Percentiles rank a stretch among this genome's conserved stretches.
Conservation (phyloP, 2,329 filamentous ascomycete species). For the Alternaria sp. region DNA sequence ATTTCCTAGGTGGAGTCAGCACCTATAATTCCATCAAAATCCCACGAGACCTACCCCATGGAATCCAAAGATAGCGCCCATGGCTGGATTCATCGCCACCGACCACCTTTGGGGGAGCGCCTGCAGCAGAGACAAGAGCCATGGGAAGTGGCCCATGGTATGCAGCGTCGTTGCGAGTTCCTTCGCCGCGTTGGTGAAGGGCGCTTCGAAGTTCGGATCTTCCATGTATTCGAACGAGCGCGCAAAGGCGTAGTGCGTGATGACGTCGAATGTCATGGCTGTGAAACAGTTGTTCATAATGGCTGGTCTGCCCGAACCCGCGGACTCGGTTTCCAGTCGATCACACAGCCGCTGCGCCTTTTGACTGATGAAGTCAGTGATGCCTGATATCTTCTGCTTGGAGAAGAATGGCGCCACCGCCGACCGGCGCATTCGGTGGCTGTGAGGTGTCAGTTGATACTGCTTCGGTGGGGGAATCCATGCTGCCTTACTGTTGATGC, state of each 20-base stretch:
- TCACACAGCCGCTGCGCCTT: background rate
- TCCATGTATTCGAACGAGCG: background rate
- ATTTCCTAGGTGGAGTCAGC: no score
- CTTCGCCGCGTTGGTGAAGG: no score
- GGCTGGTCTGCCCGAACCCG: background rate
- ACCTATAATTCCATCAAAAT: no score
- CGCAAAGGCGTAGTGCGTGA: conserved; percentile 4
- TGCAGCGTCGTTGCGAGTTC: background rate
- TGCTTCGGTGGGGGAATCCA: no score
- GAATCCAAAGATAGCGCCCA: background rate
- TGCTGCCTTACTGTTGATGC: conserved; percentile 17
- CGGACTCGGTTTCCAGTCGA: background rate
- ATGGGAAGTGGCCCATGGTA: background rate
- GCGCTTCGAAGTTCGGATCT: background rate
- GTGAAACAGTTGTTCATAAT: background rate
- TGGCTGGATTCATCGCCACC: background rate
- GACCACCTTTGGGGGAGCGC: background rate
- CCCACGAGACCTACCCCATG: no score
- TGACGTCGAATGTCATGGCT: conserved; percentile 7
- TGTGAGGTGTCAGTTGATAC: no score
- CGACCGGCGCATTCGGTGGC: conserved; percentile 26
- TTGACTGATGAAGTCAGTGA: background rate
- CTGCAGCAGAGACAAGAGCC: background rate
- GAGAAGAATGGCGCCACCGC: conserved; percentile 36
- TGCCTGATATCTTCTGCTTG: conserved; percentile 2